These are phyloP conservation scores for Gillenia trifoliata DNA, from an alignment of 306 rosid genomes.

Conservation along the genomic window DNA sequence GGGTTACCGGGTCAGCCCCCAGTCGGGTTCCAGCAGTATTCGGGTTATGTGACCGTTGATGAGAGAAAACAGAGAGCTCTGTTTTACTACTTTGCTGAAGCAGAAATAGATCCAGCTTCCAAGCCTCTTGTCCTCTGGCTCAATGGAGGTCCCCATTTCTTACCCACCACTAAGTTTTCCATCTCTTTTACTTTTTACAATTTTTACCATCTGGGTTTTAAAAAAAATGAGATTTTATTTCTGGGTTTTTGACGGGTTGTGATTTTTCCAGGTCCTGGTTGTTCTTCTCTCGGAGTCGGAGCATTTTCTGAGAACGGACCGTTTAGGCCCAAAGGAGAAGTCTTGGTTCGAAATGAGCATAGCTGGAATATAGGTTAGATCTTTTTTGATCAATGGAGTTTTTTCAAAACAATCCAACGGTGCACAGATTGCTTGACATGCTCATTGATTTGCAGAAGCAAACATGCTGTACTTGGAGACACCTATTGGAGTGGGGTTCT, in stretches of 20 bases:
- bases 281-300: conserved; percentile 64
- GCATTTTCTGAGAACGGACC: conserved; percentile 63
- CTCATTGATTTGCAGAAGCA: conserved; percentile 37
- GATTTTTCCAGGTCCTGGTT: conserved; percentile 47
- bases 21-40: conserved; percentile 67
- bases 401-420: not conserved
- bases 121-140: conserved; percentile 94
- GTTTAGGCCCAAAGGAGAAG: conserved; percentile 48
- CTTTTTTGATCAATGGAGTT: not conserved
- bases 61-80: conserved; percentile 52
- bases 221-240: not conserved
- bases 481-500: conserved; percentile 58
- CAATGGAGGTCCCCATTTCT: conserved; percentile 37
- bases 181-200: not conserved
- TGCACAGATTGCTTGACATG: not conserved
- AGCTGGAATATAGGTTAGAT: conserved; percentile 52
- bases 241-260: not conserved
- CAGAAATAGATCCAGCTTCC: conserved; percentile 61
- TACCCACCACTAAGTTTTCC: not conserved
- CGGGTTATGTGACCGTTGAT: conserved; percentile 73
- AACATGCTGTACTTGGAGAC: conserved; percentile 58
- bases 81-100: conserved; percentile 81
- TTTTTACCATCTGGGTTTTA: not conserved
- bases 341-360: conserved; percentile 32
- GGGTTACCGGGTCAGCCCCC: conserved; percentile 73